Conservation (phyloP, 1,284 basidiomycete genomes). For the Ganoderma lucidum region DNA sequence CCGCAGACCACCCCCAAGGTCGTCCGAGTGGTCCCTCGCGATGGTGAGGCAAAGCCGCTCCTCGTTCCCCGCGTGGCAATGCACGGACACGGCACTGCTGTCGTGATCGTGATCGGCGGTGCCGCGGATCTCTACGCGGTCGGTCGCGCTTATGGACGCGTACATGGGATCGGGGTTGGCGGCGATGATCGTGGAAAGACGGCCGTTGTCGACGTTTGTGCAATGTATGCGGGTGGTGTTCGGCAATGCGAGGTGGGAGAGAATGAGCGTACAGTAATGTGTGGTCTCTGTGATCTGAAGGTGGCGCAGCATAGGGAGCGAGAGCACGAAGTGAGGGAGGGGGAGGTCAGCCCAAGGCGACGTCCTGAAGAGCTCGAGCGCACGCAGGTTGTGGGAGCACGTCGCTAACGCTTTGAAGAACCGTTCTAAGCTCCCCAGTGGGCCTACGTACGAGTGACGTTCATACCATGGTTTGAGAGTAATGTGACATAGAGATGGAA, state of each 20-base stretch:
- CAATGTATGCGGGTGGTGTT: neutral
- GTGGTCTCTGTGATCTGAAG: neutral
- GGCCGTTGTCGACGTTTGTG: neutral
- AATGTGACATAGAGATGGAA: neutral
- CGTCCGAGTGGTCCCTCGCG: too few relatives aligned
- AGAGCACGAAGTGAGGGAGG: neutral
- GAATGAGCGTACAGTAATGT: neutral
- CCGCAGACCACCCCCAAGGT: neutral
- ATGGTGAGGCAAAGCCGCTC: neutral
- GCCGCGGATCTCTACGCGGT: neutral
- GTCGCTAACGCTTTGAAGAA: neutral
- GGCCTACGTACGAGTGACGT: neutral
- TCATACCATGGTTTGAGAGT: neutral
- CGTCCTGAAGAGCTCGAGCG: neutral
- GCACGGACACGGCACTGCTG: neutral
- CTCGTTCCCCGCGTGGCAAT: neutral
- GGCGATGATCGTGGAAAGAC: neutral
- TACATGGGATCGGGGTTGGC: neutral
- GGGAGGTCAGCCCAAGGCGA: neutral
- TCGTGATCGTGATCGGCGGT: too few relatives aligned
- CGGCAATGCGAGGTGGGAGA: neutral
- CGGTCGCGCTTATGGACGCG: neutral
- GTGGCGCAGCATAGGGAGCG: neutral
- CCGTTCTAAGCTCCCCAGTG: neutral
- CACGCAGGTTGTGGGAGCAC: neutral